Percentiles rank a stretch among this genome's conserved stretches.
phyloP scores from a whole-genome alignment of 176 grass and related monocot species.

The Triticum turgidum region DNA sequence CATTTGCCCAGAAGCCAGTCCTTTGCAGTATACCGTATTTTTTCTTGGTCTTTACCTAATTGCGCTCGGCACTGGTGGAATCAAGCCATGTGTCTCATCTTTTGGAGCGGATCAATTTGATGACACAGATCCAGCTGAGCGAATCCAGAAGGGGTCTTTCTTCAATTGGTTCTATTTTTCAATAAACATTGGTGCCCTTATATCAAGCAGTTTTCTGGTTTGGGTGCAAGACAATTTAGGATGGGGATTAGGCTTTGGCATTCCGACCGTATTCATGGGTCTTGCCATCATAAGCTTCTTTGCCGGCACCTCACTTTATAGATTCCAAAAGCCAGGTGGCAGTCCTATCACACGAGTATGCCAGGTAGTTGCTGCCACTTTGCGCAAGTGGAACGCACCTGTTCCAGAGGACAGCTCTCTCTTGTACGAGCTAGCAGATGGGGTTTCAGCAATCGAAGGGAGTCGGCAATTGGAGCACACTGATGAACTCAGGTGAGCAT shows the following conservation, averaged over 20 bases:
- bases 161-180: constrained; percentile 98
- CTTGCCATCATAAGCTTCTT: constrained; percentile 90
- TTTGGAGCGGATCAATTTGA: constrained; percentile 95
- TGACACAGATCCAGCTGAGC: constrained; percentile 73
- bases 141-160: constrained; percentile 82
- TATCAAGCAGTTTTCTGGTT: constrained; percentile 87
- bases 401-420: constrained; percentile 52
- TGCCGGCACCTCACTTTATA: constrained; percentile 67
- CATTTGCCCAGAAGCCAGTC: constrained; percentile 61
- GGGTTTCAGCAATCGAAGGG: constrained; percentile 75
- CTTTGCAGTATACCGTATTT: constrained; percentile 69
- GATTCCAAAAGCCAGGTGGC: constrained; percentile 90
- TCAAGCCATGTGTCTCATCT: constrained; percentile 87
- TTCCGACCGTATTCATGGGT: constrained; percentile 88
- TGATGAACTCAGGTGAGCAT: constrained; percentile 59
- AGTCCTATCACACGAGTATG: constrained; percentile 78
- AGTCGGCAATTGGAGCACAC: constrained; percentile 82
- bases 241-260: constrained; percentile 82
- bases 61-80: constrained; percentile 82
- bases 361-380: constrained; percentile 72
- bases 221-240: constrained; percentile 95
- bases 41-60: constrained; percentile 90
- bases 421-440: constrained; percentile 74
- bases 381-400: constrained; percentile 62
- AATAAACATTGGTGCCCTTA: constrained; percentile 87